Base-by-base conservation (phyloP, 78 protist genomes). In the Dictyostelium intermedium region DNA sequence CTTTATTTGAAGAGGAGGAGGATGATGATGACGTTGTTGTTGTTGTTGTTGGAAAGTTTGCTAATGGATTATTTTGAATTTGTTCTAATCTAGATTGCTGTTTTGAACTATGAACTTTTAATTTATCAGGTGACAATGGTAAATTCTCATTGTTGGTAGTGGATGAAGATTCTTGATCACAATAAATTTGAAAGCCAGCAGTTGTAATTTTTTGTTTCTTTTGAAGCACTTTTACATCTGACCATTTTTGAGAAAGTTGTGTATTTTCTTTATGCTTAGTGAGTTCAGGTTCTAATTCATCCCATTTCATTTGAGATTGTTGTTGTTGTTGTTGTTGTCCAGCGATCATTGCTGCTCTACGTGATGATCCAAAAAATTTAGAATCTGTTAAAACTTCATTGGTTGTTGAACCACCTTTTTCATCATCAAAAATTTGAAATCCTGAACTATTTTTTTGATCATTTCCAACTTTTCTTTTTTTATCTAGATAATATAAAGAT, bases 261-360 rank as follows among this genome's bases (percentile, higher is more conserved):
- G 79, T 80, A 34, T 89, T 89, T 83, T 89, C 94, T 47, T 89
- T 89, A 47, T 89, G 94, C 39, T 89, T 89, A 20, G 27, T 63
- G 2, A 89, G 32, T 83, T 89, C 94, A 27, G 94, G 94, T 50
- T 89, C 94, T 20, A 89, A 35, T 35, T 89, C 94, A 20, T 89
- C 87, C 94, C 94, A 89, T 34, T 25, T 27, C 23, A 89, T 23
- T 39, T 25, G 43, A 30, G 37, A 27, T 72, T 41, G 14, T 13
- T 20, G 34, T 25, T 20, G 45, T 72, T 41, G 14, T 13, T 20
- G 34, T 25, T 20, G 1, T 27, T 4, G 18, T 6, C 81, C 61
- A 30, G 32, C 35, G 6, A 23, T 32, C 3, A 30, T 14, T n/a
- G 27, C 66, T 2, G 43, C 20, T 14, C 35, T 60, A 32, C 53